Evolutionary conservation across 179 eudicot genomes (phyloP), one percentile per base, ranked within the genome.

Genomic region (Vitellaria paradoxa): DNA sequence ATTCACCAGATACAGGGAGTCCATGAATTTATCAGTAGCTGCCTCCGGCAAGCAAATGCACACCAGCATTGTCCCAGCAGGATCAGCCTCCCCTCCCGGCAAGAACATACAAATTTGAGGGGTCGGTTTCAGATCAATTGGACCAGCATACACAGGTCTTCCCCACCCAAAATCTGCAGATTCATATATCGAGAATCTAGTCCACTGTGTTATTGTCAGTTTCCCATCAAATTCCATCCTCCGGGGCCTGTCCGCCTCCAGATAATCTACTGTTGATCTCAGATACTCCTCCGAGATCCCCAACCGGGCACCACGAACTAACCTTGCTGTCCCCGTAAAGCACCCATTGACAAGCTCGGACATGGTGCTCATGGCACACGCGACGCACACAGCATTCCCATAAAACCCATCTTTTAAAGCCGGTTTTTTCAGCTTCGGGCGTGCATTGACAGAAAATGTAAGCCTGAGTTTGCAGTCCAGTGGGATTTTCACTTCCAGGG

Each of bases 151-250:
- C 37, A 78, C 79, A 42, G 99, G 97, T 59, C 78, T 86, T 49
- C 98, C 99, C 90, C 92, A 87, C 5, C 98, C 99, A 45, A 96
- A 96, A 88, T 96, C 98, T 8, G 98, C 92, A 1, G 94, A 87
- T 76, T 96, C 98, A 65, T 96, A 96, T 0, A 93, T 87, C 1
- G 93, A 83, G 50, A 96, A 93, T 59, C 98, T 85, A 47, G 99
- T 96, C 98, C 99, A 96, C 78, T 96, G 98, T 15, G 99, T 92
- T 70, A 96, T 87, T 0, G 96, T 85, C 85, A 96, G 57, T 62
- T 96, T 96, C 6, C 98, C 99, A 18, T 89, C 98, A 75, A 93
- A 96, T 76, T 96, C 96, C 9, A 96, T 83, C 88, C 82, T 87
- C 62, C 76, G 83, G 2, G 99, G 99, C 88, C 98, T 88, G 21